A percentile compares a stretch with the other conserved stretches of the same genome.
Evolutionary conservation across 257 asterid species (phyloP).

Genomic region (Salvia hispanica): DNA sequence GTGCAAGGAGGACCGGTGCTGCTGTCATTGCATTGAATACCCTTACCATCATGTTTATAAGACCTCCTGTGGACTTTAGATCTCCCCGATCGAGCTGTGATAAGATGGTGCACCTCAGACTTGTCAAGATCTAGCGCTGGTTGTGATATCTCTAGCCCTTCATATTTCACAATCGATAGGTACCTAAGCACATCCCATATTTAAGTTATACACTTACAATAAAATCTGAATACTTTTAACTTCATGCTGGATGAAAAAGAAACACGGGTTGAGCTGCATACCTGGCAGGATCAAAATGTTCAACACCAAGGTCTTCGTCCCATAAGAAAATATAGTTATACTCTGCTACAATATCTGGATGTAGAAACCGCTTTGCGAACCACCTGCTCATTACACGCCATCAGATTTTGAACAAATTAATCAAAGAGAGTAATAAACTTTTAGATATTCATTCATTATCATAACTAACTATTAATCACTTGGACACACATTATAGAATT

Average conservation of each 20-base stretch:
- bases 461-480: neutral
- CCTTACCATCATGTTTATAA: constrained; percentile 59
- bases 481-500: neutral
- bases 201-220: too few species aligned
- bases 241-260: neutral
- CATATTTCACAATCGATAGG: constrained; percentile 62
- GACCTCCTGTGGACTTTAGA: constrained; percentile 73
- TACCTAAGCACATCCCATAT: constrained; percentile 43
- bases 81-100: constrained; percentile 70
- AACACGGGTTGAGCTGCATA: constrained; percentile 31
- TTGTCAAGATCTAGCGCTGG: constrained; percentile 66
- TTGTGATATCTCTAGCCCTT: constrained; percentile 88
- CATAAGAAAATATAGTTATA: constrained; percentile 68
- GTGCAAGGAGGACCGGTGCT: constrained; percentile 88
- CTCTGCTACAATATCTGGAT: constrained; percentile 73
- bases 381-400: constrained; percentile 51
- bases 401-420: neutral
- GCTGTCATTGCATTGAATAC: constrained; percentile 53
- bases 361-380: constrained; percentile 80
- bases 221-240: too few species aligned
- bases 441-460: neutral
- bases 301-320: constrained; percentile 89
- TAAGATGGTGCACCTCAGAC: constrained; percentile 91
- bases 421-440: neutral
- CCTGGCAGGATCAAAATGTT: constrained; percentile 68